These are phyloP conservation scores for Lycium barbarum DNA, from an alignment of 257 asterid species.

Conservation along the genomic window DNA sequence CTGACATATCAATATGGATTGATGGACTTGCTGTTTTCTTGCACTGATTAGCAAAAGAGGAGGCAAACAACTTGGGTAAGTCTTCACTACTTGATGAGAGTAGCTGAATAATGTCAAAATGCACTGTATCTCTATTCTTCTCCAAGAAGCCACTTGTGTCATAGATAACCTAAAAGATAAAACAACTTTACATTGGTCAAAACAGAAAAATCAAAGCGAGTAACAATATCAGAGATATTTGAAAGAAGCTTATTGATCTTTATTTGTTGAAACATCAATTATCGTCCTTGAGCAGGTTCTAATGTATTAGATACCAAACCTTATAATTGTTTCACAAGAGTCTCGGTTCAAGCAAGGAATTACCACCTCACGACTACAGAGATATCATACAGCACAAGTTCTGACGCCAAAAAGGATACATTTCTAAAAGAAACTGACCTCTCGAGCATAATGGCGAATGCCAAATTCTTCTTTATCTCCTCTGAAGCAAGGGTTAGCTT, in stretches of 20 bases:
- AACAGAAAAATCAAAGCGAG: neutral
- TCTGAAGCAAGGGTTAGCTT: slow-evolving; percentile 61
- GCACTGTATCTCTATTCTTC: slow-evolving; percentile 80
- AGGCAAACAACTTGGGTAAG: slow-evolving; percentile 67
- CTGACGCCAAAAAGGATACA: neutral
- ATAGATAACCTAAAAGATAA: slow-evolving; percentile 64
- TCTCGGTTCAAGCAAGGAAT: neutral
- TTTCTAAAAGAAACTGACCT: slow-evolving; percentile 67
- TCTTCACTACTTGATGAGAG: slow-evolving; percentile 62
- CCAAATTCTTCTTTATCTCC: slow-evolving; percentile 69
- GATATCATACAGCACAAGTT: slow-evolving; percentile 4
- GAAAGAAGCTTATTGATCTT: slow-evolving; percentile 25
- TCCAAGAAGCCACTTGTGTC: slow-evolving; percentile 77
- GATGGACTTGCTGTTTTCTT: slow-evolving; percentile 41
- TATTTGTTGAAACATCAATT: neutral
- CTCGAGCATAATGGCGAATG: slow-evolving; percentile 81
- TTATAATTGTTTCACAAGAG: slow-evolving; percentile 3
- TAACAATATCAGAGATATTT: neutral
- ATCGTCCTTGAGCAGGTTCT: neutral
- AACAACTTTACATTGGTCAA: neutral
- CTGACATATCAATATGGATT: slow-evolving; percentile 41
- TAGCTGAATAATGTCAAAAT: slow-evolving; percentile 60
- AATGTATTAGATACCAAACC: neutral
- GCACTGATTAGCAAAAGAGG: slow-evolving; percentile 47
- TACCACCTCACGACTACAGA: neutral